Percentiles rank a stretch among this genome's conserved stretches.
Conservation (phyloP, 2,329 filamentous ascomycete genomes). For the Colletotrichum incanum region DNA sequence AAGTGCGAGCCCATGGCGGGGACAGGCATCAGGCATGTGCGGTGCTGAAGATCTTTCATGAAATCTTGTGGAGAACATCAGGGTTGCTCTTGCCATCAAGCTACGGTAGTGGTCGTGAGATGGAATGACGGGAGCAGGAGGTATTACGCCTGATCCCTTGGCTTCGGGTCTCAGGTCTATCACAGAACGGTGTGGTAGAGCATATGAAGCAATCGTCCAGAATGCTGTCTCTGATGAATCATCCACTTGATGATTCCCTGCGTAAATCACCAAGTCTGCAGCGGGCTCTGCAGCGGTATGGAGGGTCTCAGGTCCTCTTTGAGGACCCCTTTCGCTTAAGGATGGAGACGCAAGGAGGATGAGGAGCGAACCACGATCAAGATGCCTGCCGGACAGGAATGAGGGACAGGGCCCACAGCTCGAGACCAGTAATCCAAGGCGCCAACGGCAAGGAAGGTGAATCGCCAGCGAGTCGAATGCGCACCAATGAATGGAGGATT, state of each 20-base stretch:
- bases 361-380: slow-evolving; percentile 33
- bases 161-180: background rate
- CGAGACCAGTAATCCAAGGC: slow-evolving; percentile 18
- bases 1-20: slow-evolving; percentile 7
- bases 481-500: slow-evolving; percentile 41
- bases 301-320: slow-evolving; percentile 35
- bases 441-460: slow-evolving; percentile 39
- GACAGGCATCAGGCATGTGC: slow-evolving; percentile 27
- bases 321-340: slow-evolving; percentile 27
- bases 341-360: slow-evolving; percentile 32
- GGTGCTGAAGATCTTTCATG: slow-evolving; percentile 27
- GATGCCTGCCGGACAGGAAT: slow-evolving; percentile 30
- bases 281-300: slow-evolving; percentile 40
- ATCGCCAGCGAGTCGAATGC: slow-evolving; percentile 37
- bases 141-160: background rate
- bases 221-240: slow-evolving; percentile 25
- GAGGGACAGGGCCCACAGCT: slow-evolving; percentile 18
- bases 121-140: slow-evolving; percentile 20
- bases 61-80: slow-evolving; percentile 21
- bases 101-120: background rate
- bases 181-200: no score
- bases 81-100: background rate
- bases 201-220: slow-evolving; percentile 8
- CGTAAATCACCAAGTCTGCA: slow-evolving; percentile 42
- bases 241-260: slow-evolving; percentile 30